Percentiles rank a stretch among this genome's conserved stretches.
These are phyloP conservation scores for Fraxinus cuspidata DNA, from an alignment of 257 asterid species.

Conservation along the genomic window DNA sequence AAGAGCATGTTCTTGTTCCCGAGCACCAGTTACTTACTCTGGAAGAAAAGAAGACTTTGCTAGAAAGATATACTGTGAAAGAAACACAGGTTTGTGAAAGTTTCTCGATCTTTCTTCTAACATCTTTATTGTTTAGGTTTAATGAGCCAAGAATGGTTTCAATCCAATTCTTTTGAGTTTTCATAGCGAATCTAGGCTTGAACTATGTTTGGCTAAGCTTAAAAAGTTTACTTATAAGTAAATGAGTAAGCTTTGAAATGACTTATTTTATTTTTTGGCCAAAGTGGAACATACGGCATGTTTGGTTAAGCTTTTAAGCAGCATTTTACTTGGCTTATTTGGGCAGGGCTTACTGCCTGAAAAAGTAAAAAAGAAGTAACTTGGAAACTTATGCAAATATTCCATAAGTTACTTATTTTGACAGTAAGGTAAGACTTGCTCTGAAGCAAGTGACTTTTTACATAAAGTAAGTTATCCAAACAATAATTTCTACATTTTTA, in stretches of 20 bases:
- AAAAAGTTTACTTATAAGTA: neutral
- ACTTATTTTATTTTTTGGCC: neutral
- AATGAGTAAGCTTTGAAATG: neutral
- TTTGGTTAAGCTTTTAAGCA: neutral
- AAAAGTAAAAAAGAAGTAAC: neutral
- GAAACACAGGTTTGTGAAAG: conserved; percentile 61
- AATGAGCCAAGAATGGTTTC: neutral
- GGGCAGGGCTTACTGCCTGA: neutral
- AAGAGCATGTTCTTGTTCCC: conserved; percentile 77
- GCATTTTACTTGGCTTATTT: neutral
- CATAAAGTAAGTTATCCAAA: neutral
- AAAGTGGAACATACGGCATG: neutral
- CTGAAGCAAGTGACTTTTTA: too few species aligned
- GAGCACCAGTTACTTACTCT: conserved; percentile 68
- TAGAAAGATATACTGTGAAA: conserved; percentile 82
- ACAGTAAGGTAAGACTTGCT: neutral
- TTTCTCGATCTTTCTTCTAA: neutral
- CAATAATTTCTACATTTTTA: too few species aligned
- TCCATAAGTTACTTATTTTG: neutral
- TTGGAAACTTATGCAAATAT: neutral
- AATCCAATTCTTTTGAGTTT: neutral
- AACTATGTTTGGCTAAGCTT: neutral
- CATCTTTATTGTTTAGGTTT: neutral
- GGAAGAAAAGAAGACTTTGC: conserved; percentile 75
- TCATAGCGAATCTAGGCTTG: neutral